phyloP scores from a whole-genome alignment of 2,329 filamentous ascomycete genomes.

The Diaporthe aspalathi region DNA sequence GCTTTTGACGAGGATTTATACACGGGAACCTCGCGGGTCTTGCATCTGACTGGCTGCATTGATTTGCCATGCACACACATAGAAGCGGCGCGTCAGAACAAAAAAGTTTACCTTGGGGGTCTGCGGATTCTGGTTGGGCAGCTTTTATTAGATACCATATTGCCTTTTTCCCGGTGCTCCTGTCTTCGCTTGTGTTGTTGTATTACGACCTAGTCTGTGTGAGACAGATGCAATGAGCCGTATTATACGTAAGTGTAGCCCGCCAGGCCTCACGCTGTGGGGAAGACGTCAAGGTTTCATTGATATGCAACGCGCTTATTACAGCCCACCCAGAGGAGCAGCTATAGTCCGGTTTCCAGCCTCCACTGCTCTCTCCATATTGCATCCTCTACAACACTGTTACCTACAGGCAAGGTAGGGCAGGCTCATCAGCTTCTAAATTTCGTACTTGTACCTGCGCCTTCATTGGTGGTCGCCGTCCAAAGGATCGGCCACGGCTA shows the following conservation, averaged over 20 bases:
- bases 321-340: no score
- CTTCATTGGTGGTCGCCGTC: no score
- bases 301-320: background rate
- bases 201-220: background rate
- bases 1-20: constrained; percentile 5
- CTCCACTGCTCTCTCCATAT: no score
- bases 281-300: background rate
- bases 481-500: no score
- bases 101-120: background rate
- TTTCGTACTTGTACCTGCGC: background rate
- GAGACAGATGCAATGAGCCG: background rate
- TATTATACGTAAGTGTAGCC: background rate
- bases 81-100: background rate
- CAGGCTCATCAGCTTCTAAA: no score
- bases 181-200: background rate
- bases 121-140: background rate
- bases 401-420: no score
- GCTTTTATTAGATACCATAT: constrained; percentile 15
- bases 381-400: no score
- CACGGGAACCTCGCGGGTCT: background rate
- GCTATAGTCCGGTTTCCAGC: no score
- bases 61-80: background rate
- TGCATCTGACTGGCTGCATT: background rate
- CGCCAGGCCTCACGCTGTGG: background rate
- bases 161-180: no score